These are phyloP conservation scores for Pholiota molesta DNA, from an alignment of 768 basidiomycete species.

Conservation along the genomic window DNA sequence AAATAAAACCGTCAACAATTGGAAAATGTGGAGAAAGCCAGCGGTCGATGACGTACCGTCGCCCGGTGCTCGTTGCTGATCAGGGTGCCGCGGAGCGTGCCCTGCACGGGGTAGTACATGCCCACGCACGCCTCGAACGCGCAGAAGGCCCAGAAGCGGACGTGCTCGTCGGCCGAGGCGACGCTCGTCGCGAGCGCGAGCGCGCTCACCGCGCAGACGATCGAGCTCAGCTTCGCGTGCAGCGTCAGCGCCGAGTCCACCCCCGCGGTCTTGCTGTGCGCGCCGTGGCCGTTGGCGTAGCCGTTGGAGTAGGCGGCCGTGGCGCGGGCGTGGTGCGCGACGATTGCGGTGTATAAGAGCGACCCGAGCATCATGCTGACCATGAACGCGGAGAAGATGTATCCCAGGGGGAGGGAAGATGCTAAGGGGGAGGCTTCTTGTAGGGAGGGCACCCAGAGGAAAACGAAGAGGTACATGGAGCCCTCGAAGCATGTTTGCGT, in stretches of 20 bases:
- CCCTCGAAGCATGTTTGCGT: conserved; percentile 85
- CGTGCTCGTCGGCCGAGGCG: conserved; percentile 41
- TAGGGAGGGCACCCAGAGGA: conserved; percentile 78
- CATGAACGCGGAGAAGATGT: conserved; percentile 84
- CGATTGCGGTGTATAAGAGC: conserved; percentile 62
- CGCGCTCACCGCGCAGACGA: conserved; percentile 62
- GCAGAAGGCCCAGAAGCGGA: conserved; percentile 76
- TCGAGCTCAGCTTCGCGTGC: conserved; percentile 68
- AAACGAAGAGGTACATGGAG: conserved; percentile 85
- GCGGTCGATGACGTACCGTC: conserved; percentile 48
- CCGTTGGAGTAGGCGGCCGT: neutral
- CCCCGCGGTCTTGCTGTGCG: conserved; percentile 2
- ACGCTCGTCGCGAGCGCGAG: conserved; percentile 57
- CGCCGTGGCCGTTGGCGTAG: conserved; percentile 1
- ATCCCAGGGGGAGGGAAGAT: conserved; percentile 64
- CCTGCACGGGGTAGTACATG: conserved; percentile 80
- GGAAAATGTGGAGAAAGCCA: neutral
- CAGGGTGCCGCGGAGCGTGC: conserved; percentile 67
- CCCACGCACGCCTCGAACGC: conserved; percentile 78
- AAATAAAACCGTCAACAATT: neutral
- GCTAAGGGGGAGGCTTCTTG: conserved; percentile 57
- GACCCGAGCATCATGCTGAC: conserved; percentile 83
- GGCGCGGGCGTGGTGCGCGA: conserved; percentile 30
- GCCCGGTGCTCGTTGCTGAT: conserved; percentile 76
- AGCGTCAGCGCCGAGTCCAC: conserved; percentile 54